phyloP scores from a whole-genome alignment of 139 green algal species.

The Chlorella vulgaris region DNA sequence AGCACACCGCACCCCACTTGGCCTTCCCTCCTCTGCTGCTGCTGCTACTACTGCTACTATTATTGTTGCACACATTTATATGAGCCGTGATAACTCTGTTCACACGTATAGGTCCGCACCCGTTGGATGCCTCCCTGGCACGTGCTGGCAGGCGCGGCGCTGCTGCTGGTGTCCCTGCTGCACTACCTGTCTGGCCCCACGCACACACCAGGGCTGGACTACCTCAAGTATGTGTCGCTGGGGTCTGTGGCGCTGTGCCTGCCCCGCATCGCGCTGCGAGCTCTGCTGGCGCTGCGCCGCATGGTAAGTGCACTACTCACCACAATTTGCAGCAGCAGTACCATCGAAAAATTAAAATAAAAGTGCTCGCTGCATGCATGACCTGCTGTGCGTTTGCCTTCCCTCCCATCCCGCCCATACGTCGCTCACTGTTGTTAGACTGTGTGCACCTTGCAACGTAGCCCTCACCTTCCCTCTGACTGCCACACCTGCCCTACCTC shows the following conservation, averaged over 20 bases:
- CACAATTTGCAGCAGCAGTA: conserved; percentile 1
- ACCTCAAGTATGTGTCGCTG: conserved; percentile 65
- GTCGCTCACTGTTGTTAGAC: neutral
- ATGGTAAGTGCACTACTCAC: conserved; percentile 41
- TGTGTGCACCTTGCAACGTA: neutral
- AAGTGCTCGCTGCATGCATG: too few relatives aligned
- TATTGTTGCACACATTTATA: neutral
- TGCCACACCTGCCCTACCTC: neutral
- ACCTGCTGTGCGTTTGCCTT: too few relatives aligned
- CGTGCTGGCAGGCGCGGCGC: conserved; percentile 43
- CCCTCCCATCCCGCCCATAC: too few relatives aligned
- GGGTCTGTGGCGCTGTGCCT: conserved; percentile 43
- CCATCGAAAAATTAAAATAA: too few relatives aligned
- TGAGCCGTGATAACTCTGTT: neutral
- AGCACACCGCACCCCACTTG: too few relatives aligned
- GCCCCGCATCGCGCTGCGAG: conserved; percentile 53
- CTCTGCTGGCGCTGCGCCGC: conserved; percentile 41
- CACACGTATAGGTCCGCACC: conserved; percentile 1
- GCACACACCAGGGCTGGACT: conserved; percentile 32
- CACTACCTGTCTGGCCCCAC: conserved; percentile 50
- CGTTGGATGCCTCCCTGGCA: conserved; percentile 42
- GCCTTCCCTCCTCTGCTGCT: too few relatives aligned
- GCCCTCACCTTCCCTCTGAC: neutral
- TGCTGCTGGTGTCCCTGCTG: conserved; percentile 63
- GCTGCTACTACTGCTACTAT: neutral